Evolutionary conservation across 495 filamentous ascomycete genomes (phyloP), one percentile per base, ranked within the genome.

Genomic region (Aspergillus steynii): DNA sequence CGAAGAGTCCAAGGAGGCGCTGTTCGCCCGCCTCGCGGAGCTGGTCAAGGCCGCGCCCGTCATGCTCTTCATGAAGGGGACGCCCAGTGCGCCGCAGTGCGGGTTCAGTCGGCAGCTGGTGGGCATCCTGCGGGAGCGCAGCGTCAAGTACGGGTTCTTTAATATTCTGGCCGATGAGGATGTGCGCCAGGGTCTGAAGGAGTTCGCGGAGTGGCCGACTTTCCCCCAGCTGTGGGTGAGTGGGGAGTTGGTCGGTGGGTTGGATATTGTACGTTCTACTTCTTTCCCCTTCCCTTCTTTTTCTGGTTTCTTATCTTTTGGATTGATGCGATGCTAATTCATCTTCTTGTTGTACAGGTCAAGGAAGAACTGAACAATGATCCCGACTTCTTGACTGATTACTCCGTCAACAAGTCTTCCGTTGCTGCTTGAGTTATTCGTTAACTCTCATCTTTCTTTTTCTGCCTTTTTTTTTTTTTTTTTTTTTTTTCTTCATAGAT

Each of bases 161-260:
- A 98, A 99, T 69, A 98, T 96, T 63, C 76, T 99, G 56, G 95
- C 95, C 63, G 95, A 99, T 74, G 95, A 99, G 68, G 95, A 97
- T 65, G 96, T 99, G 20, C 83, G 95, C 45, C 93, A 98, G 77
- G 95, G 95, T 5, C 74, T 99, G 67, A 99, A 98, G 83, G 87
- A 89, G 71, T 97, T 89, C 74, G 90, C 92, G 10, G 94, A 97
- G 51, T 98, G 95, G 95, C 96, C 95, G 2, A 99, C 95, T 1
- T 99, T 90, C 75, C 92, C 93, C 14, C 93, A 97, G 74, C 75
- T 97, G 55, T 97, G 90, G 84, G 81, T 93, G 8, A 77, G 81
- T 58, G 92, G 93, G 1, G 87, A 94, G 68, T 72, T 97, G 60
- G 86, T 96, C n/a, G 93, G 93, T 45, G 93, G 93, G 2, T 79